Conservation (phyloP, 2,329 filamentous ascomycete genomes). For the Periconia digitata region DNA sequence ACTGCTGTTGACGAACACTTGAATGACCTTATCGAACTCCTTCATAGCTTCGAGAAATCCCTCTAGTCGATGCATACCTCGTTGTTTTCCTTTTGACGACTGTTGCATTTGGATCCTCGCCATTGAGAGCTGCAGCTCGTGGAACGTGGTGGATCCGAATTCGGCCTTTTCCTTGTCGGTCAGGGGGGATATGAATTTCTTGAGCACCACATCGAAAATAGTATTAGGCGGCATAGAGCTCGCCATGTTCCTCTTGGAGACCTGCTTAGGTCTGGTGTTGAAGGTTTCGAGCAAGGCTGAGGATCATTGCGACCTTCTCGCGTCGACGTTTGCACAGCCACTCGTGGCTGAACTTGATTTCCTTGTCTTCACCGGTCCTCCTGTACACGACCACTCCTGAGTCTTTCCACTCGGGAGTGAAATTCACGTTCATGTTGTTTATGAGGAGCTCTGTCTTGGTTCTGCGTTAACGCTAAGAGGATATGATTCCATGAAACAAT, state of each 20-base stretch:
- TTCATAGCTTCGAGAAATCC: constrained; percentile 12
- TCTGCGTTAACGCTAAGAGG: no score
- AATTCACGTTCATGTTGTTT: no score
- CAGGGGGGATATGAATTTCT: constrained; percentile 11
- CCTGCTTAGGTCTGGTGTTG: neutral
- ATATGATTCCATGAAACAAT: no score
- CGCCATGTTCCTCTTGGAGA: neutral
- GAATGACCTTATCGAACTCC: constrained; percentile 24
- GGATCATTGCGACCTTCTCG: neutral
- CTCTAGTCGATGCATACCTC: constrained; percentile 22
- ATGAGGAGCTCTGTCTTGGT: no score
- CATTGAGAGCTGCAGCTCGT: constrained; percentile 19
- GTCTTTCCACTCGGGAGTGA: no score
- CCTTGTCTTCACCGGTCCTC: neutral
- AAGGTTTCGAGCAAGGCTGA: neutral
- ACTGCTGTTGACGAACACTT: constrained; percentile 29
- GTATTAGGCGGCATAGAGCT: neutral
- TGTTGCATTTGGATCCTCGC: constrained; percentile 33
- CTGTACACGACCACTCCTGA: no score
- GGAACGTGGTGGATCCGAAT: constrained; percentile 16
- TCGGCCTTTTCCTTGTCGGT: constrained; percentile 7
- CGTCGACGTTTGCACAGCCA: neutral
- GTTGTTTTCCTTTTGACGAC: constrained; percentile 17
- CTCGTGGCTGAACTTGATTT: neutral
- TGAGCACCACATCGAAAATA: constrained; percentile 6